These are phyloP conservation scores for Termitomyces sp. DNA, from an alignment of 768 basidiomycete genomes.

Conservation along the genomic window DNA sequence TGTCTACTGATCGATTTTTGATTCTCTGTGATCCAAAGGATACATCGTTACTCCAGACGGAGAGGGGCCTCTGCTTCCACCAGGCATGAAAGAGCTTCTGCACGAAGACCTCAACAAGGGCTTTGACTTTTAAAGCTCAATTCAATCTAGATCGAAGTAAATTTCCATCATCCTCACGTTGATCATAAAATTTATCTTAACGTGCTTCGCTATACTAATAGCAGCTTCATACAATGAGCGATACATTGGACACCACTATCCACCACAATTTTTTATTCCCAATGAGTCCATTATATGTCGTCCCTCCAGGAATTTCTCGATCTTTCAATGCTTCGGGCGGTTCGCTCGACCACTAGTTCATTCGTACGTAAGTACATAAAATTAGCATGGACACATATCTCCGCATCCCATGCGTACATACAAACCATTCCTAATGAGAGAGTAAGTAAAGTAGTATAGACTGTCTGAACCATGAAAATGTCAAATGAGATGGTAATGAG, in stretches of 20 bases:
- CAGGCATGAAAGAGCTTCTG: slow-evolving; percentile 86
- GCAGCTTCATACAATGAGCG: no score
- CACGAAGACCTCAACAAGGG: slow-evolving; percentile 83
- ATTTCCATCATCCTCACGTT: not conserved
- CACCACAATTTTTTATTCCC: no score
- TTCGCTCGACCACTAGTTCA: no score
- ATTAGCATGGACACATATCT: not conserved
- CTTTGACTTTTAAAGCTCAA: slow-evolving; percentile 63
- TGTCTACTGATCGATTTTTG: not conserved
- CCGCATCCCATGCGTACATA: not conserved
- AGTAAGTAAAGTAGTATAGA: not conserved
- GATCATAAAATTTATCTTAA: no score
- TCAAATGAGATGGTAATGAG: not conserved
- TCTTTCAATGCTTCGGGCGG: no score
- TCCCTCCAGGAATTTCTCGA: not conserved
- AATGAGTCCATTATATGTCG: no score
- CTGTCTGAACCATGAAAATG: not conserved
- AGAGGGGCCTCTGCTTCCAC: slow-evolving; percentile 73
- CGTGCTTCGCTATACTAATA: no score
- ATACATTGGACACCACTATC: no score
- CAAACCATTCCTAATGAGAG: not conserved
- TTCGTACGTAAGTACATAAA: no score
- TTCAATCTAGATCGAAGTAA: not conserved
- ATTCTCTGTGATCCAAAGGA: slow-evolving; percentile 23
- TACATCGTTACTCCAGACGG: slow-evolving; percentile 39